phyloP scores from a whole-genome alignment of 768 basidiomycete genomes.

The Clavulina sp. region DNA sequence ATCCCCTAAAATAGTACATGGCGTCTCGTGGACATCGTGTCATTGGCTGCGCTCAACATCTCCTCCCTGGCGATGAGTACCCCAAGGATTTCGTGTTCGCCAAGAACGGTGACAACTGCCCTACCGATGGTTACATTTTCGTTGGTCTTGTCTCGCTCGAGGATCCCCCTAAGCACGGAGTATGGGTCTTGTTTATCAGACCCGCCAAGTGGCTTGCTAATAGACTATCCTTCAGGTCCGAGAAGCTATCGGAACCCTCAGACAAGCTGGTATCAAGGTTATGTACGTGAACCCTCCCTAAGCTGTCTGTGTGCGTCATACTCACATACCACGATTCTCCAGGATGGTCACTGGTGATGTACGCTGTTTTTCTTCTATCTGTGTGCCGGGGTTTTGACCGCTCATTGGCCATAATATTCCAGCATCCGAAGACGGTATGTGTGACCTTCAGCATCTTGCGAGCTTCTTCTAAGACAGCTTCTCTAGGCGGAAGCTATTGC shows the following conservation, averaged over 20 bases:
- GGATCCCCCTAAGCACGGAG: slow-evolving; percentile 55
- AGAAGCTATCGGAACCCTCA: slow-evolving; percentile 51
- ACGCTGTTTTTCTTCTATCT: neutral
- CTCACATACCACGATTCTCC: neutral
- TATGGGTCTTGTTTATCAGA: neutral
- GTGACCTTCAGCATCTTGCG: neutral
- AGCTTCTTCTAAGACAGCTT: neutral
- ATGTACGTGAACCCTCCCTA: slow-evolving; percentile 18
- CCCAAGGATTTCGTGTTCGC: slow-evolving; percentile 33
- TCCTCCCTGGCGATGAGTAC: slow-evolving; percentile 34
- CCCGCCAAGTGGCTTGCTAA: neutral
- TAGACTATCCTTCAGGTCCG: slow-evolving; percentile 20
- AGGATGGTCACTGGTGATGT: slow-evolving; percentile 45
- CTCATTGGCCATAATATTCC: slow-evolving; percentile 27
- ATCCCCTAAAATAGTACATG: slow-evolving; percentile 36
- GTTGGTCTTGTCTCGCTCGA: slow-evolving; percentile 49
- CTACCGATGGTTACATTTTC: slow-evolving; percentile 40
- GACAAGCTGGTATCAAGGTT: slow-evolving; percentile 55
- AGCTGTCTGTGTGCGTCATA: neutral
- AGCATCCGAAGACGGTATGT: slow-evolving; percentile 38
- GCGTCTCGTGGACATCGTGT: slow-evolving; percentile 59
- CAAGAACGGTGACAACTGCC: slow-evolving; percentile 36
- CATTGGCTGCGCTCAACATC: slow-evolving; percentile 48
- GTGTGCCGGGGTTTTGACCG: neutral
- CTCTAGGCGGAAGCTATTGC: slow-evolving; percentile 44